Conservation (phyloP, 345 rosid species). For the Eutrema japonicum region DNA sequence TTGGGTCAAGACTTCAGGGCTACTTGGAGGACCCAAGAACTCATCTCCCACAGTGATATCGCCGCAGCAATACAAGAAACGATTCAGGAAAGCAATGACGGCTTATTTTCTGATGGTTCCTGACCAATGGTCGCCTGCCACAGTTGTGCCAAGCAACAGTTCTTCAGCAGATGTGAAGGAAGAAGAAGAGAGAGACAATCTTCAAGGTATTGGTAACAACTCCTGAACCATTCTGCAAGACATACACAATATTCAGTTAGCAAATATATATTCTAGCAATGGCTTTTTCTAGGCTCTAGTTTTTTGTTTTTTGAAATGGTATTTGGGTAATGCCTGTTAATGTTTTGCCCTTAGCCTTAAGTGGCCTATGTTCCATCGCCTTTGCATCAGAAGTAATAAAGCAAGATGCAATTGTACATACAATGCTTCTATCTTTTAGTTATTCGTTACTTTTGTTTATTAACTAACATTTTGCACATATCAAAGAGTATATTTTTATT, state of each 20-base stretch:
- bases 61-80: constrained; percentile 87
- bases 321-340: constrained; percentile 38
- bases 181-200: constrained; percentile 36
- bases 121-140: constrained; percentile 74
- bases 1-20: constrained; percentile 84
- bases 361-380: constrained; percentile 28
- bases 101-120: constrained; percentile 95
- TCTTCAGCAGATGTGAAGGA: constrained; percentile 39
- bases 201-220: constrained; percentile 36
- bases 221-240: constrained; percentile 27
- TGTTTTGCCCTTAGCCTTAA: constrained; percentile 36
- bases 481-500: background rate
- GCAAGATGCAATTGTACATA: constrained; percentile 45
- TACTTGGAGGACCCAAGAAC: constrained; percentile 79
- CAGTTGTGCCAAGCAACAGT: constrained; percentile 36
- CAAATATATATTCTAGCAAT: constrained; percentile 26
- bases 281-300: constrained; percentile 21
- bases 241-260: constrained; percentile 30
- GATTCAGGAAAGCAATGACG: constrained; percentile 96
- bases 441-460: constrained; percentile 11
- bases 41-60: constrained; percentile 85
- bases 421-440: constrained; percentile 28
- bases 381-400: constrained; percentile 42
- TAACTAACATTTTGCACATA: constrained; percentile 31
- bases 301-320: constrained; percentile 27